Evolutionary conservation across 257 asterid genomes (phyloP).

Genomic region (Solanum rostratum): DNA sequence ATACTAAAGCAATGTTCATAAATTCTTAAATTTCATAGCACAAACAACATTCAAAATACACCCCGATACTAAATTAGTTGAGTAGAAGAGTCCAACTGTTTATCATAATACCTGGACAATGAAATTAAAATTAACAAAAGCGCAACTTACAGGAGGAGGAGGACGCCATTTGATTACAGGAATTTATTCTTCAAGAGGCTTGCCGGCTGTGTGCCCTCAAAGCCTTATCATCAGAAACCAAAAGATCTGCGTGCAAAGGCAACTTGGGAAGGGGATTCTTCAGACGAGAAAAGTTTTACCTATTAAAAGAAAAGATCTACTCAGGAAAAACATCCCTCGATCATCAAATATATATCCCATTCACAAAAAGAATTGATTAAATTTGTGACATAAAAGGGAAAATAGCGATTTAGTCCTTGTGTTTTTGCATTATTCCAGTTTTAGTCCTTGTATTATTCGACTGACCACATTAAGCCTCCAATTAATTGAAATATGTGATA

Average conservation of each 20-base stretch:
- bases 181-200: constrained; percentile 35
- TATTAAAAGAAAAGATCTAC: constrained; percentile 5
- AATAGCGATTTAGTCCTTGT: neutral
- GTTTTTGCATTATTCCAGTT: neutral
- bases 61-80: neutral
- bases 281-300: constrained; percentile 77
- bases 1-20: neutral
- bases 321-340: neutral
- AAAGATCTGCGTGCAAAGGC: constrained; percentile 30
- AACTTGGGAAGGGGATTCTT: constrained; percentile 83
- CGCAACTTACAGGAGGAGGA: constrained; percentile 58
- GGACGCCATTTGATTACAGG: constrained; percentile 62
- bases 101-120: neutral
- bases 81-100: neutral
- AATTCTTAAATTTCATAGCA: neutral
- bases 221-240: constrained; percentile 64
- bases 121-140: neutral
- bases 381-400: neutral
- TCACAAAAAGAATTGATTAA: neutral
- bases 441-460: neutral
- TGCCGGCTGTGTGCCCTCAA: constrained; percentile 52
- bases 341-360: neutral
- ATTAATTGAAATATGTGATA: no score
- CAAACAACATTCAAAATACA: neutral
- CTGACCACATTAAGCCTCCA: neutral